Conservation (phyloP, 2,329 filamentous ascomycete genomes). For the Chaetomium sp. region DNA sequence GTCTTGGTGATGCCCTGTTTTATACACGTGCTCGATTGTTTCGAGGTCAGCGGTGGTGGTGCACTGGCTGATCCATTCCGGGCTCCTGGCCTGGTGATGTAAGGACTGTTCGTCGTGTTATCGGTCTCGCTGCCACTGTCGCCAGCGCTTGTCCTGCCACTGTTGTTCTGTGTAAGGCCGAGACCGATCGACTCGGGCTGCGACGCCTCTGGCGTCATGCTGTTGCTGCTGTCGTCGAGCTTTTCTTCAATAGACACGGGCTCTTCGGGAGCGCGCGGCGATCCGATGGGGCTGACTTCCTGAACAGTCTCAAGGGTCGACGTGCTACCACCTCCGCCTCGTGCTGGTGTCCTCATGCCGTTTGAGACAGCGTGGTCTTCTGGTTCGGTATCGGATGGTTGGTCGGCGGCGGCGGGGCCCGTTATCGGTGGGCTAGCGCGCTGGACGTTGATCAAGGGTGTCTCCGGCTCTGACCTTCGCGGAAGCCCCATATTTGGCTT, state of each 20-base stretch:
- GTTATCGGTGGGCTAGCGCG: conserved; percentile 40
- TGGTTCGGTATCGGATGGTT: conserved; percentile 44
- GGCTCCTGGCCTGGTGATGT: too few species aligned
- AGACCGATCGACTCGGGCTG: conserved; percentile 37
- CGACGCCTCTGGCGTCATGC: conserved; percentile 37
- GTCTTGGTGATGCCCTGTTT: conserved; percentile 58
- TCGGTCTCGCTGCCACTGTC: conserved; percentile 64
- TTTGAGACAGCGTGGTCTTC: conserved; percentile 45
- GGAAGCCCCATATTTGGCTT: conserved; percentile 40
- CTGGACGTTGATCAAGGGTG: conserved; percentile 48
- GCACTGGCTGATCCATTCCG: conserved; percentile 37
- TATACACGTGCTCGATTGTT: conserved; percentile 61
- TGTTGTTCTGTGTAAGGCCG: conserved; percentile 37
- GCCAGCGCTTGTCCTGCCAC: conserved; percentile 44
- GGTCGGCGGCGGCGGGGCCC: conserved; percentile 24
- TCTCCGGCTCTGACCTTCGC: conserved; percentile 44
- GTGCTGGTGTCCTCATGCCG: conserved; percentile 54
- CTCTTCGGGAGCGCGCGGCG: conserved; percentile 46
- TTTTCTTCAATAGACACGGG: conserved; percentile 44
- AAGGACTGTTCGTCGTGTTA: conserved; percentile 37
- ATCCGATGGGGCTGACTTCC: conserved; percentile 73
- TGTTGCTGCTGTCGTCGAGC: conserved; percentile 46
- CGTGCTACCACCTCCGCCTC: conserved; percentile 52
- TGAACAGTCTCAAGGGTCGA: conserved; percentile 82
- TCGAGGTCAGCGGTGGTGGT: conserved; percentile 48